Evolutionary conservation across 2,329 filamentous ascomycete genomes (phyloP).

Genomic region (Colletotrichum filicis): DNA sequence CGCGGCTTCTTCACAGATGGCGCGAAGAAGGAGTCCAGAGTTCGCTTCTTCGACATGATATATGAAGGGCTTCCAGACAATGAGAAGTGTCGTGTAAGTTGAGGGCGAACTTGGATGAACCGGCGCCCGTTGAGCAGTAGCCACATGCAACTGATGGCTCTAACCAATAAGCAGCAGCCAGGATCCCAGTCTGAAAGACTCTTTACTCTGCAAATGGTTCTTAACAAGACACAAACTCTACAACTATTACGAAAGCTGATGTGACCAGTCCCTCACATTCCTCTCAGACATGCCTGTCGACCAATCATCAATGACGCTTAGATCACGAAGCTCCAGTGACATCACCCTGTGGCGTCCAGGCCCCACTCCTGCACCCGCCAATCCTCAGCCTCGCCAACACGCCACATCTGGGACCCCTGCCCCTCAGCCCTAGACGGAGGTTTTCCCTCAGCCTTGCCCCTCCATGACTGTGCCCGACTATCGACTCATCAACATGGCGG

Average conservation of each 20-base stretch:
- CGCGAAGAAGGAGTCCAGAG: constrained; percentile 76
- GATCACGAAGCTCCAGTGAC: constrained; percentile 19
- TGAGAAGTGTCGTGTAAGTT: constrained; percentile 24
- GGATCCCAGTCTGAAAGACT: not conserved
- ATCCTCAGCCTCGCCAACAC: constrained; percentile 6
- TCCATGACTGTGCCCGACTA: constrained; percentile 20
- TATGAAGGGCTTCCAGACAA: not conserved
- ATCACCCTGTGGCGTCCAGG: constrained; percentile 3
- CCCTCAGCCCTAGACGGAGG: constrained; percentile 35
- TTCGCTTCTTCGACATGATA: constrained; percentile 63
- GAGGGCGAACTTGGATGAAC: not conserved
- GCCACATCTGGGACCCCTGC: constrained; percentile 22
- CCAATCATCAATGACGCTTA: constrained; percentile 35
- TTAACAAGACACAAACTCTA: not conserved
- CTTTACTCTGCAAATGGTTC: not conserved
- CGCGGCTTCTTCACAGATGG: constrained; percentile 56
- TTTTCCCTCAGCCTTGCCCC: constrained; percentile 43
- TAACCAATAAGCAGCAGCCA: not conserved
- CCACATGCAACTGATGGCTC: not conserved
- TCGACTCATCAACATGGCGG: constrained; percentile 34
- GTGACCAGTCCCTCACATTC: not conserved
- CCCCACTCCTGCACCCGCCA: not conserved
- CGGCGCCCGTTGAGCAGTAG: constrained; percentile 6
- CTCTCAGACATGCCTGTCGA: not conserved
- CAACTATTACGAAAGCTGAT: not conserved